These are phyloP conservation scores for Cystobasidium ongulense DNA, from an alignment of 768 basidiomycete genomes.

Conservation along the genomic window DNA sequence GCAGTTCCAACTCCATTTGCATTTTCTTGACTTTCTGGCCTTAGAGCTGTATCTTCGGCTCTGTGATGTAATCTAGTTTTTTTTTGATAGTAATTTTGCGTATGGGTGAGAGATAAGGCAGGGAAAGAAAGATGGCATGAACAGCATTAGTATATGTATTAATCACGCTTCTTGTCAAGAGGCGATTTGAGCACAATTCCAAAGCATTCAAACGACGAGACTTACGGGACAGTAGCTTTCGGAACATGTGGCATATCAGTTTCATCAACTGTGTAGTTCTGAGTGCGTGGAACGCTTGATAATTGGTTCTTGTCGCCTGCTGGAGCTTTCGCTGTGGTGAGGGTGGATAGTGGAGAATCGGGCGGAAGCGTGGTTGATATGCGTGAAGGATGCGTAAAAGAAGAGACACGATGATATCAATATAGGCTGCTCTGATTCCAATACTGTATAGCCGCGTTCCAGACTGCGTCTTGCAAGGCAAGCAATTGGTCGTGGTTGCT, in stretches of 20 bases:
- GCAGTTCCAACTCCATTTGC: not conserved
- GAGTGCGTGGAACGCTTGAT: not conserved
- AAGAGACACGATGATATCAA: too few relatives aligned
- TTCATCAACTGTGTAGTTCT: not conserved
- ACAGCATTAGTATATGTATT: not conserved
- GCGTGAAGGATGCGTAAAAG: too few relatives aligned
- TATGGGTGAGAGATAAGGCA: too few relatives aligned
- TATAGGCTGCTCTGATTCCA: too few relatives aligned
- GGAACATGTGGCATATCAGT: not conserved
- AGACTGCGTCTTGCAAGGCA: too few relatives aligned
- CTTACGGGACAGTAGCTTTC: not conserved
- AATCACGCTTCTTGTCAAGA: too few relatives aligned
- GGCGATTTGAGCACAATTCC: not conserved
- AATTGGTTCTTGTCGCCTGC: conserved; percentile 3
- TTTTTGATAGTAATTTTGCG: too few relatives aligned
- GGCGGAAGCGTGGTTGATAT: not conserved
- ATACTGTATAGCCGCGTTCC: too few relatives aligned
- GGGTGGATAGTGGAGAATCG: not conserved
- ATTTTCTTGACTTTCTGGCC: conserved; percentile 14
- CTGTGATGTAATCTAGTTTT: not conserved
- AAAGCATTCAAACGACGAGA: not conserved
- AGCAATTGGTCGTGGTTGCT: too few relatives aligned
- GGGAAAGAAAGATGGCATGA: too few relatives aligned
- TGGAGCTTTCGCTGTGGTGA: not conserved
- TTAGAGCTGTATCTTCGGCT: not conserved